phyloP scores from a whole-genome alignment of 495 filamentous ascomycete genomes.

The Aspergillus biplanus region DNA sequence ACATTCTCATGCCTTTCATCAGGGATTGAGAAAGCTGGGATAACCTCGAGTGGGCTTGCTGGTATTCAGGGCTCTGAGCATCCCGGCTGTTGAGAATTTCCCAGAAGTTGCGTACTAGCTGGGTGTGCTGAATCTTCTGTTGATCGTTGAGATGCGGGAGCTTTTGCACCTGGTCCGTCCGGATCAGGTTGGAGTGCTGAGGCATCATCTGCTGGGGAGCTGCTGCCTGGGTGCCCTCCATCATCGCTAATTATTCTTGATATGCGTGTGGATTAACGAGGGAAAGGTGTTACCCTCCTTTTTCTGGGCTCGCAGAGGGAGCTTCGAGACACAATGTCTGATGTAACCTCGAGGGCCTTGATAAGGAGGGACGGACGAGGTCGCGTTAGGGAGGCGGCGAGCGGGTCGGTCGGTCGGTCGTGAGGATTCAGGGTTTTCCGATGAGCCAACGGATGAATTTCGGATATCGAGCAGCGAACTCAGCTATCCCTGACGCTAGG shows the following conservation, averaged over 20 bases:
- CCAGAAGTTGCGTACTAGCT: slow-evolving; percentile 65
- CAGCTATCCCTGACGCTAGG: slow-evolving; percentile 2
- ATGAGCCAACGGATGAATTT: background rate
- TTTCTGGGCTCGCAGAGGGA: background rate
- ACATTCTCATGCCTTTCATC: slow-evolving; percentile 57
- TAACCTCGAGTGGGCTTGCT: slow-evolving; percentile 65
- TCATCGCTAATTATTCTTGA: slow-evolving; percentile 16
- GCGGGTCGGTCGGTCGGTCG: background rate
- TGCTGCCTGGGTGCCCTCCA: slow-evolving; percentile 42
- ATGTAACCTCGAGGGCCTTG: slow-evolving; percentile 4
- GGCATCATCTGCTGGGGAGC: slow-evolving; percentile 37
- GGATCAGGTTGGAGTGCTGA: slow-evolving; percentile 53
- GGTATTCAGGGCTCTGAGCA: slow-evolving; percentile 58
- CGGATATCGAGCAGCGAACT: background rate
- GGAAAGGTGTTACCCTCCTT: background rate
- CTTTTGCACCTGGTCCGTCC: slow-evolving; percentile 56
- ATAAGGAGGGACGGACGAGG: background rate
- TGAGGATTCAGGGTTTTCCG: background rate
- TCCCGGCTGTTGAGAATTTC: slow-evolving; percentile 60
- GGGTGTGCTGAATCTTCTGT: slow-evolving; percentile 68
- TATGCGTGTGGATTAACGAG: slow-evolving; percentile 4
- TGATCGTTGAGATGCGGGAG: slow-evolving; percentile 56
- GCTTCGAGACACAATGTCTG: background rate
- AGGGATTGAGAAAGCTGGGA: slow-evolving; percentile 66
- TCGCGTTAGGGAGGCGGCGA: background rate